These are phyloP conservation scores for Mrakia blollopis DNA, from an alignment of 768 basidiomycete species.

Conservation along the genomic window DNA sequence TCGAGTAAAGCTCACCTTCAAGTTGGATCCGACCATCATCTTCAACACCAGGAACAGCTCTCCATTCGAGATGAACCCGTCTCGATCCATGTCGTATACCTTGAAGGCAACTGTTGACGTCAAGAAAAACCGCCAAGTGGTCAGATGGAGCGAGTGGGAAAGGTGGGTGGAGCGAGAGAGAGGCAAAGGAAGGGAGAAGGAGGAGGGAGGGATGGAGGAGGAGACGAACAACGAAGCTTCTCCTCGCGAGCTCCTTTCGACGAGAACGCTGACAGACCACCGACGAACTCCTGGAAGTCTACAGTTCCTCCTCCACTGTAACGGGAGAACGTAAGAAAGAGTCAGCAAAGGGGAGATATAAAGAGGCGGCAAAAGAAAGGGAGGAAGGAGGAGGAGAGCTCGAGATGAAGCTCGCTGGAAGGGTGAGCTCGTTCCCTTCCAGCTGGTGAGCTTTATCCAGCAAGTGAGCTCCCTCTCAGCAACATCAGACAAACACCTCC, in stretches of 20 bases:
- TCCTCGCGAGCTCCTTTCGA: constrained; percentile 94
- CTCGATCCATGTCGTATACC: constrained; percentile 97
- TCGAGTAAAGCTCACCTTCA: constrained; percentile 60
- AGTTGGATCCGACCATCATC: constrained; percentile 99
- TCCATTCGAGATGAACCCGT: constrained; percentile 96
- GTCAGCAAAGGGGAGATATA: not conserved
- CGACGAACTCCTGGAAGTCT: constrained; percentile 98
- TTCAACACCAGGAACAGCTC: constrained; percentile 97
- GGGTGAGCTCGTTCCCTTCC: not conserved
- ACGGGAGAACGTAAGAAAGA: not conserved
- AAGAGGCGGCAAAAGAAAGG: not conserved
- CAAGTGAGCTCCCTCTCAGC: not conserved
- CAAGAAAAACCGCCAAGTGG: not conserved
- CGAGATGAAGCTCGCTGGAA: not conserved
- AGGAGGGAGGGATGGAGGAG: not conserved
- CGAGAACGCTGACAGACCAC: constrained; percentile 94
- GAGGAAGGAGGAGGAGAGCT: not conserved
- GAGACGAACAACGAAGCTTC: constrained; percentile 78
- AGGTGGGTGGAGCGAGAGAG: too few species aligned
- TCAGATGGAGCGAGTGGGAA: not conserved
- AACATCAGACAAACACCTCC: too few species aligned
- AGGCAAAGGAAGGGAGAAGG: not conserved
- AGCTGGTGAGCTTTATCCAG: not conserved
- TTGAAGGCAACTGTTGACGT: constrained; percentile 83
- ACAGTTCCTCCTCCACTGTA: constrained; percentile 92